phyloP scores from a whole-genome alignment of 306 rosid species.

The Ochetophila trinervis region DNA sequence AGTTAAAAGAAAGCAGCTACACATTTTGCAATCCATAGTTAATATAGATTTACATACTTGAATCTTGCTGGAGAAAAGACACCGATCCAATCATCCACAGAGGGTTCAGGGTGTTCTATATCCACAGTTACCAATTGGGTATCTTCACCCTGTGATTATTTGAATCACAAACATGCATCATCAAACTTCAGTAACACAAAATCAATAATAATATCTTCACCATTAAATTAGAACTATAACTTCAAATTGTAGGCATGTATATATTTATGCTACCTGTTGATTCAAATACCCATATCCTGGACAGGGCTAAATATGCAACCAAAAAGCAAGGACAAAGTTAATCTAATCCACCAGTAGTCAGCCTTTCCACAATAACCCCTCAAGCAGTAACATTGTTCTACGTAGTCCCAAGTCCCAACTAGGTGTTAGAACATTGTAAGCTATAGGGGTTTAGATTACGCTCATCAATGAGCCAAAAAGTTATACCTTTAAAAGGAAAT shows the following conservation, averaged over 20 bases:
- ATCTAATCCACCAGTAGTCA: no score
- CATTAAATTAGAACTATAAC: neutral
- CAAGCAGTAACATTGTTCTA: no score
- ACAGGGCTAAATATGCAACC: neutral
- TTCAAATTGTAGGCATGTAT: neutral
- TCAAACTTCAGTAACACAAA: neutral
- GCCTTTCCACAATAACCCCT: neutral
- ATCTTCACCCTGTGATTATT: constrained; percentile 63
- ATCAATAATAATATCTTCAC: neutral
- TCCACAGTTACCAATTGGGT: constrained; percentile 51
- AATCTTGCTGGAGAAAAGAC: constrained; percentile 75
- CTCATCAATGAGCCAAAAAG: no score
- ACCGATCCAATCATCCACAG: constrained; percentile 63
- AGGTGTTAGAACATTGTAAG: no score
- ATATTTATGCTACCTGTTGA: neutral
- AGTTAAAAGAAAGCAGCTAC: neutral
- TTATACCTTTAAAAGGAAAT: no score
- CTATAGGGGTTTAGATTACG: no score
- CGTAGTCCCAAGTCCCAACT: no score
- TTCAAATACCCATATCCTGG: neutral
- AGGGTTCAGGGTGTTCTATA: constrained; percentile 40
- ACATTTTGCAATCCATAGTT: neutral
- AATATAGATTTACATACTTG: constrained; percentile 44
- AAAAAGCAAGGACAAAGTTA: no score
- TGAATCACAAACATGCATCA: constrained; percentile 5